Evolutionary conservation across 257 asterid species (phyloP).

Genomic region (Gardenia jasminoides): DNA sequence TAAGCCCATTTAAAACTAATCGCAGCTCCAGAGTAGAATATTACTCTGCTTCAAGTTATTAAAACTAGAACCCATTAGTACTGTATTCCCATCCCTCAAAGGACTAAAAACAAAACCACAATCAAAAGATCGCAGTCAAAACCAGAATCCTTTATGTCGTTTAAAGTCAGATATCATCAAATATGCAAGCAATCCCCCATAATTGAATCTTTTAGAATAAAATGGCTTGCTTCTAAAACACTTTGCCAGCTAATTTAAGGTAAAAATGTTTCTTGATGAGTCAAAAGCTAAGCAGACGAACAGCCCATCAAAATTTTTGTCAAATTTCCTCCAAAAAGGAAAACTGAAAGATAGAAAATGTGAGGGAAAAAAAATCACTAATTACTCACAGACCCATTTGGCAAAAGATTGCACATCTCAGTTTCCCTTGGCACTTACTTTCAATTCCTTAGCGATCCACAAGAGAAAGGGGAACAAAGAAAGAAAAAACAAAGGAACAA

Average conservation of each 20-base stretch:
- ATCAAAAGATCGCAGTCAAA: background rate
- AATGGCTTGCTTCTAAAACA: background rate
- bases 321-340: background rate
- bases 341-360: background rate
- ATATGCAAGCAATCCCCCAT: background rate
- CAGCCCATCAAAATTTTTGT: background rate
- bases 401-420: slow-evolving; percentile 4
- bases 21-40: background rate
- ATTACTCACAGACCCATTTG: background rate
- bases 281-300: background rate
- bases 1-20: background rate
- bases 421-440: background rate
- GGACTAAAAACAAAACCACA: background rate
- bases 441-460: slow-evolving; percentile 1
- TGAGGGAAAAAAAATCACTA: background rate
- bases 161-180: background rate
- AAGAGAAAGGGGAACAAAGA: background rate
- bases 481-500: background rate
- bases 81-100: background rate
- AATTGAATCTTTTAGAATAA: background rate
- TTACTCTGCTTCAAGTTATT: background rate
- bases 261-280: background rate
- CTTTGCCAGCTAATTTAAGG: background rate
- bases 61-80: background rate
- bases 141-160: background rate